Base-by-base conservation (phyloP, 1,284 basidiomycete genomes). In the Inonotus obliquus region DNA sequence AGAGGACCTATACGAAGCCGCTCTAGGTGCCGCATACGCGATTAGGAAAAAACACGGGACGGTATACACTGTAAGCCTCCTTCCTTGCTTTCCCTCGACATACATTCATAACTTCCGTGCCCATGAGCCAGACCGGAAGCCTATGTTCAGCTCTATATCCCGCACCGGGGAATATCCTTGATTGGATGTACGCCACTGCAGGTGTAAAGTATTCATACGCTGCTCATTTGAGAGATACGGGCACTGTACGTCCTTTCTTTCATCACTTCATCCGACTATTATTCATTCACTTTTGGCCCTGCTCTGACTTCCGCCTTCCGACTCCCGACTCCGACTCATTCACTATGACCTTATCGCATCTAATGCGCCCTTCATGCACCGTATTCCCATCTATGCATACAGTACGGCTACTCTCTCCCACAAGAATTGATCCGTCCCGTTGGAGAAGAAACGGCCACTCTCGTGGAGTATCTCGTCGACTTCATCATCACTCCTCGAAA, bases 401-500 rank as follows among this genome's bases (percentile, higher is more conserved):
- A 92, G 84, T 92, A 91, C 68, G 92, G 91, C 35, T 94, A 92
- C 74, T 74, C 89, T 10, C 75, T 94, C 0, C 92, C 92, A 0
- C 76, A 84, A 0, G 74, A 78, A 60, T 85, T 85, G 78, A 94
- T 95, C 66, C 75, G 87, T 9, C 88, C 91, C 0, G 86, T 89
- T 0, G 91, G 89, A 1, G 87, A 91, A 70, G 92, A 94, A 74
- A 85, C 86, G 5, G 77, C 78, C 4, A 80, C 77, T 19, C 84
- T 91, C 72, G 68, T 93, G 39, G 72, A 79, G 21, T 90, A 87
- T 66, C 74, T 94, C 4, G 84, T 85, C 1, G 75, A 78, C 48
- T 94, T 92, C 70, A 85, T 93, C 62, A 77, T 41, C 1, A 60
- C 14, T 9, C 32, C 51, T 25, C 19, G 19, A 25, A 52, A 52